Evolutionary conservation across 116 monocot species (phyloP).

Genomic region (Phalaenopsis hybrid): DNA sequence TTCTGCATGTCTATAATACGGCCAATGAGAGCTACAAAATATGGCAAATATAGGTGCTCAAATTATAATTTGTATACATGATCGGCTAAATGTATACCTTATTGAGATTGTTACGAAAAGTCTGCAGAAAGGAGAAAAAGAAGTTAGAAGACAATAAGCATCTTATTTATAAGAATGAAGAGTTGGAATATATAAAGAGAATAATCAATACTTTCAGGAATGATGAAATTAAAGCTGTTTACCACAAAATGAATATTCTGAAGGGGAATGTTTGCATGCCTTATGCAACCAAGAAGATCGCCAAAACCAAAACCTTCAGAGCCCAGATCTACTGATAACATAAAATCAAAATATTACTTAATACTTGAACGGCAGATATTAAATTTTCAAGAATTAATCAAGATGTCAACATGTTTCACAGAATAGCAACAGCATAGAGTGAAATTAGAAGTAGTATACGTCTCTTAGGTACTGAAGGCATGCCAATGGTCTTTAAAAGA

Average conservation of each 20-base stretch:
- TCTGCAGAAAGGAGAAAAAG: slow-evolving; percentile 40
- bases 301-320: slow-evolving; percentile 63
- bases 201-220: neutral
- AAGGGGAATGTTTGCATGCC: slow-evolving; percentile 73
- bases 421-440: neutral
- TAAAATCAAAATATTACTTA: neutral
- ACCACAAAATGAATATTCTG: slow-evolving; percentile 99
- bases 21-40: neutral
- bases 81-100: slow-evolving; percentile 47
- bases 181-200: neutral
- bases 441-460: neutral
- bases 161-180: slow-evolving; percentile 3
- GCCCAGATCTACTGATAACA: slow-evolving; percentile 45
- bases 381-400: neutral
- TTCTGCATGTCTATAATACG: slow-evolving; percentile 5
- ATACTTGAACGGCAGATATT: neutral
- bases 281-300: slow-evolving; percentile 97
- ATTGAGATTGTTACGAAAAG: slow-evolving; percentile 93
- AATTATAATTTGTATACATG: neutral
- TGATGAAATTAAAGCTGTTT: slow-evolving; percentile 9
- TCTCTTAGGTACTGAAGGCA: neutral
- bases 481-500: neutral
- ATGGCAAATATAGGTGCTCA: neutral
- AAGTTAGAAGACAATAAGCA: slow-evolving; percentile 7
- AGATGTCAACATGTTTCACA: neutral